These are phyloP conservation scores for Penicillium dipodomyicola DNA, from an alignment of 495 filamentous ascomycete genomes.

Conservation along the genomic window DNA sequence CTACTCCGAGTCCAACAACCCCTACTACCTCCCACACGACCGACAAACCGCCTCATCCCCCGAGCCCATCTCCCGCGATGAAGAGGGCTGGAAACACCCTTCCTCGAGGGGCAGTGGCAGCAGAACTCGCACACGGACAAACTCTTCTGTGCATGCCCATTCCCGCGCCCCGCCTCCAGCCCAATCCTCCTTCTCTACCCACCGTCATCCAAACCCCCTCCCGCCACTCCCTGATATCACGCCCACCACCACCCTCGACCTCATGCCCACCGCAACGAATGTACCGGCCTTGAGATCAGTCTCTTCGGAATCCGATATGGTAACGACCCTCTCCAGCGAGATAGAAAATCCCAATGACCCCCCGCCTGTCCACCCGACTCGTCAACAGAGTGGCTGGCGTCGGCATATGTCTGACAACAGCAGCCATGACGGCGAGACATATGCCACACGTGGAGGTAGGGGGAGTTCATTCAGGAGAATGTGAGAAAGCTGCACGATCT, in stretches of 20 bases:
- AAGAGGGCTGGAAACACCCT: slow-evolving; percentile 1
- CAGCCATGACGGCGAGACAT: slow-evolving; percentile 19
- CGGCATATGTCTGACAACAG: slow-evolving; percentile 28
- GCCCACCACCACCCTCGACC: slow-evolving; percentile 4
- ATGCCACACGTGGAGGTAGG: slow-evolving; percentile 12
- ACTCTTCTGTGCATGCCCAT: slow-evolving; percentile 21
- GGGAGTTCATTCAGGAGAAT: slow-evolving; percentile 24
- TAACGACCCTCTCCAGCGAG: slow-evolving; percentile 22
- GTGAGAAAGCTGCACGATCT: neutral
- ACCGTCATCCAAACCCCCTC: slow-evolving; percentile 31
- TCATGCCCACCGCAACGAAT: slow-evolving; percentile 2
- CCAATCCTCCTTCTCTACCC: slow-evolving; percentile 30
- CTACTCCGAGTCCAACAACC: slow-evolving; percentile 21
- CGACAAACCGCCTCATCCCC: slow-evolving; percentile 16
- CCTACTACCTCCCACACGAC: slow-evolving; percentile 24
- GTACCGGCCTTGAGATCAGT: slow-evolving; percentile 16
- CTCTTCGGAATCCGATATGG: slow-evolving; percentile 23
- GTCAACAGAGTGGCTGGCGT: slow-evolving; percentile 37
- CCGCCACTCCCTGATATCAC: slow-evolving; percentile 31
- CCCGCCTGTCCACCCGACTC: slow-evolving; percentile 17
- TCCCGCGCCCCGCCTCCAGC: slow-evolving; percentile 24
- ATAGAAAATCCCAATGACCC: slow-evolving; percentile 2
- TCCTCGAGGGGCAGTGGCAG: neutral
- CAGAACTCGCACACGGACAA: slow-evolving; percentile 22
- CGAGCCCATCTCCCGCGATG: slow-evolving; percentile 11